phyloP scores from a whole-genome alignment of 2,329 filamentous ascomycete species.

The Verticillium klebahnii region DNA sequence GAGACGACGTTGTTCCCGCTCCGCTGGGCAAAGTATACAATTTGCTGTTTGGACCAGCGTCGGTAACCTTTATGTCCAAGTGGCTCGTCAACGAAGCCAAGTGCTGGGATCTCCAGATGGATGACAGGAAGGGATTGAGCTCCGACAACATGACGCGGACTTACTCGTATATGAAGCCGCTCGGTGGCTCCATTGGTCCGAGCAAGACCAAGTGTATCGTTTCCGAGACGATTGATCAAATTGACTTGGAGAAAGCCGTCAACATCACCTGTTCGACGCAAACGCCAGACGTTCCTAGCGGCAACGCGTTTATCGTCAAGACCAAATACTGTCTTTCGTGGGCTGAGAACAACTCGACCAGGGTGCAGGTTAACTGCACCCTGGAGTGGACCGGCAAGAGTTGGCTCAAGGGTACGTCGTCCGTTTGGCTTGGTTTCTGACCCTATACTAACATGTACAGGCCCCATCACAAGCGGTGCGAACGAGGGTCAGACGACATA shows the following conservation, averaged over 20 bases:
- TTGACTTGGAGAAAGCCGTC: constrained; percentile 84
- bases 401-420: constrained; percentile 83
- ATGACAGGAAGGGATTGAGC: constrained; percentile 74
- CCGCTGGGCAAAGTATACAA: constrained; percentile 90
- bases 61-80: constrained; percentile 76
- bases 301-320: constrained; percentile 86
- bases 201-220: constrained; percentile 94
- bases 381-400: constrained; percentile 98
- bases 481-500: constrained; percentile 85
- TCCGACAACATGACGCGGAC: constrained; percentile 69
- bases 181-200: constrained; percentile 79
- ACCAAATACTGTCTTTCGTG: constrained; percentile 94
- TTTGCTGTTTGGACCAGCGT: constrained; percentile 78
- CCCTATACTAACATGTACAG: constrained; percentile 41
- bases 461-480: constrained; percentile 92
- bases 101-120: constrained; percentile 79
- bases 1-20: constrained; percentile 80
- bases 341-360: constrained; percentile 81
- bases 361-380: constrained; percentile 80
- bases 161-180: constrained; percentile 88
- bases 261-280: constrained; percentile 79
- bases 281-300: constrained; percentile 91
- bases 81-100: constrained; percentile 87
- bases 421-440: neutral
- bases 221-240: constrained; percentile 73